phyloP scores from a whole-genome alignment of 768 basidiomycete genomes.

The Naganishia antarctica region DNA sequence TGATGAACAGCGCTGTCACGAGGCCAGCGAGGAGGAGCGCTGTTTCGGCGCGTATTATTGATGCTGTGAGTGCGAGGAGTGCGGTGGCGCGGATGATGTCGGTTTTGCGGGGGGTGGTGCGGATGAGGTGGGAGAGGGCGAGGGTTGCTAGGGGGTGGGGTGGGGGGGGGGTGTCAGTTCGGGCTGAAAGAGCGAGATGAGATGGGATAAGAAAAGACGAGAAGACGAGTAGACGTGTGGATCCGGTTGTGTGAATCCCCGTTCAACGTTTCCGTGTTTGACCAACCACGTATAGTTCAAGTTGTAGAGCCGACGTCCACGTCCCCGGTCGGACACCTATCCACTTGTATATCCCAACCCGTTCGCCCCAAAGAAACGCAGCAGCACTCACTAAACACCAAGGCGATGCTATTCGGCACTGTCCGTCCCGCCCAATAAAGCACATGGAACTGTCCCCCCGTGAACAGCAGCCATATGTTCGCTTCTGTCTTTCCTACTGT shows the following conservation, averaged over 20 bases:
- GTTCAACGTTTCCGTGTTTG: too few species aligned
- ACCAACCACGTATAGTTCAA: too few species aligned
- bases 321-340: slow-evolving; percentile 31
- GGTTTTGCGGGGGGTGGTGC: not conserved
- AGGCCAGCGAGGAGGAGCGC: slow-evolving; percentile 63
- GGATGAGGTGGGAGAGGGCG: not conserved
- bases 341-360: slow-evolving; percentile 24
- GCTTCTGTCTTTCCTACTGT: slow-evolving; percentile 48
- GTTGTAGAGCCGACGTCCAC: too few species aligned
- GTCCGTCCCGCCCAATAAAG: slow-evolving; percentile 92
- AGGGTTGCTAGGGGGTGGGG: too few species aligned
- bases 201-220: too few species aligned
- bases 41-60: slow-evolving; percentile 76
- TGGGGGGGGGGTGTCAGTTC: too few species aligned
- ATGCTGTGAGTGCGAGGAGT: slow-evolving; percentile 62
- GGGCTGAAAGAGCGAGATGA: too few species aligned
- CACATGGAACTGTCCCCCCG: slow-evolving; percentile 79
- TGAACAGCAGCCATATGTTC: slow-evolving; percentile 63
- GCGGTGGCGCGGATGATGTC: slow-evolving; percentile 52
- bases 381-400: slow-evolving; percentile 62
- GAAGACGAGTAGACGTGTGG: too few species aligned
- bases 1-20: slow-evolving; percentile 38
- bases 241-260: too few species aligned
- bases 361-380: too few species aligned
- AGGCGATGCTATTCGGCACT: slow-evolving; percentile 87